phyloP scores from a whole-genome alignment of 371 early-diverging fungal genomes.

The Parasitella parasitica region DNA sequence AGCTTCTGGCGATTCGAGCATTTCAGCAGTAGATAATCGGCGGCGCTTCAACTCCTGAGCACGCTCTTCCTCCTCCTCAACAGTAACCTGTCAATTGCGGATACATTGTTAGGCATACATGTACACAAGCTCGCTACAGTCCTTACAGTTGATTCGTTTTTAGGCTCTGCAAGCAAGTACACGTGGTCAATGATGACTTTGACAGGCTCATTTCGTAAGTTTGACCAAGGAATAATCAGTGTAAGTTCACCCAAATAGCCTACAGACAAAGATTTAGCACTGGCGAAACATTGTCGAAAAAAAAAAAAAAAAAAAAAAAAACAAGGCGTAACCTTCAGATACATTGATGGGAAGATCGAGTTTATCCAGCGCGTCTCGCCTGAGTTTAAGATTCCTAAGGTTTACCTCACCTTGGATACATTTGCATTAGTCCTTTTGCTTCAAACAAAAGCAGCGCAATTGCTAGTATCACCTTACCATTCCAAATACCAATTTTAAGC shows the following conservation, averaged over 20 bases:
- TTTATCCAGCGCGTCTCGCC: conserved; percentile 79
- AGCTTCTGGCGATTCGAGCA: conserved; percentile 38
- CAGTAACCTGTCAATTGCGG: conserved; percentile 26
- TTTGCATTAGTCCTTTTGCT: not conserved
- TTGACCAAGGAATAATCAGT: conserved; percentile 85
- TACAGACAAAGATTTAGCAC: conserved; percentile 11
- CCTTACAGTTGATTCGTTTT: conserved; percentile 51
- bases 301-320: no score
- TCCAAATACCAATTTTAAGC: conserved; percentile 86
- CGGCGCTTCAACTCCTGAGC: conserved; percentile 80
- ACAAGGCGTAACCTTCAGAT: conserved; percentile 80
- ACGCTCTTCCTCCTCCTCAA: conserved; percentile 82
- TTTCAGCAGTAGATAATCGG: conserved; percentile 78
- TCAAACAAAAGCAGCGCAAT: not conserved
- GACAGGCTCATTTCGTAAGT: conserved; percentile 84
- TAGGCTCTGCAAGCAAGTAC: conserved; percentile 73
- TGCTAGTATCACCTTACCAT: conserved; percentile 49
- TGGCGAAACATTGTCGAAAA: no score
- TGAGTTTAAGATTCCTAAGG: conserved; percentile 73
- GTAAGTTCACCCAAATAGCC: conserved; percentile 82
- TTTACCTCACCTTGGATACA: conserved; percentile 71
- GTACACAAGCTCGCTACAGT: not conserved
- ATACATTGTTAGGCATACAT: not conserved
- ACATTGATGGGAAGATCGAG: conserved; percentile 86
- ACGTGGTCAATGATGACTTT: conserved; percentile 76